These are phyloP conservation scores for Trichophyton benhamiae DNA, from an alignment of 2,329 filamentous ascomycete genomes.

Conservation along the genomic window DNA sequence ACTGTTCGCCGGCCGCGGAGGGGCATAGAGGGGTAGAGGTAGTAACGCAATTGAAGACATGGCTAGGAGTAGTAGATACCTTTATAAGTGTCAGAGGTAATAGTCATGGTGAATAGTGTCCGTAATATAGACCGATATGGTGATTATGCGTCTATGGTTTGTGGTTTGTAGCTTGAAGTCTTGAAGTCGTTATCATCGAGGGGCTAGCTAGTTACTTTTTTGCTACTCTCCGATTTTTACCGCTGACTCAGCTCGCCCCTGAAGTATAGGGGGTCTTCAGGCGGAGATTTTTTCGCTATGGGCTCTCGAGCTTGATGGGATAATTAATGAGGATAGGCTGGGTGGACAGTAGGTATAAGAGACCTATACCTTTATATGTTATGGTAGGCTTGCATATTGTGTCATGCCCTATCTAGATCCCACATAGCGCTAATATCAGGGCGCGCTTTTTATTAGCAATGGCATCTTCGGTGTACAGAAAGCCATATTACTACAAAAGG, in stretches of 20 bases:
- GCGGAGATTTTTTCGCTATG: not conserved
- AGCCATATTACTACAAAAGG: not conserved
- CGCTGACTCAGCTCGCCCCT: not conserved
- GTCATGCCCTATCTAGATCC: not conserved
- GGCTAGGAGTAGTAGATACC: slow-evolving; percentile 3
- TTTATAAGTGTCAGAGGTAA: slow-evolving; percentile 9
- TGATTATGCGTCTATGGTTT: not conserved
- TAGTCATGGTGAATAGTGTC: not conserved
- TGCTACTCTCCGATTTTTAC: not conserved
- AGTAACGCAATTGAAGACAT: not conserved
- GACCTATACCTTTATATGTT: not conserved
- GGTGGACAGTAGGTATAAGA: not conserved
- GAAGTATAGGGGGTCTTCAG: not conserved
- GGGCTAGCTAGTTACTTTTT: not conserved
- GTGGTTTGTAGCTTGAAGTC: not conserved
- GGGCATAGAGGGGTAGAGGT: not conserved
- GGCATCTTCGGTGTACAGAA: not conserved
- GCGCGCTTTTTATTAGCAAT: not conserved
- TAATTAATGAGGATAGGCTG: not conserved
- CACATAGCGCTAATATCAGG: not conserved
- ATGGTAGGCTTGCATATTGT: not conserved
- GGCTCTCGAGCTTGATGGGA: not conserved
- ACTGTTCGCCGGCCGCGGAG: not conserved
- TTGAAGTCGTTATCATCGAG: not conserved
- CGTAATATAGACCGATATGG: not conserved